Evolutionary conservation across 371 early-diverging fungal species (phyloP).

Genomic region (Actinomortierella ambigua): DNA sequence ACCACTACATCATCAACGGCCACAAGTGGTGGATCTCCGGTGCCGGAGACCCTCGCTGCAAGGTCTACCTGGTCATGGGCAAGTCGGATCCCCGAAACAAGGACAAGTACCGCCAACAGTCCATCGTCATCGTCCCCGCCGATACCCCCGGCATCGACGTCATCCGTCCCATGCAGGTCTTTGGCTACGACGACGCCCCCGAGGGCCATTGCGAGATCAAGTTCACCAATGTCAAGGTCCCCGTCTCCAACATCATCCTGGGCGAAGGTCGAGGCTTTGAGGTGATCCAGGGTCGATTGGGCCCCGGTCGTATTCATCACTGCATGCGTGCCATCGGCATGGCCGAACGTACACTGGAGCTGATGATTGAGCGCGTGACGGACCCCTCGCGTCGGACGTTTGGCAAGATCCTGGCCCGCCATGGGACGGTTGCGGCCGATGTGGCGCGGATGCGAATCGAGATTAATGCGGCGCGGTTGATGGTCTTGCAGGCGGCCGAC

Average conservation of each 20-base stretch:
- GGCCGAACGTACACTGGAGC: conserved; percentile 91
- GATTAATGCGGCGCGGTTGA: conserved; percentile 87
- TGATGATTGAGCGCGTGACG: conserved; percentile 86
- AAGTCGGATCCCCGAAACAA: conserved; percentile 77
- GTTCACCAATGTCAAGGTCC: conserved; percentile 90
- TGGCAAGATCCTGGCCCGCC: conserved; percentile 80
- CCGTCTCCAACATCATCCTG: conserved; percentile 83
- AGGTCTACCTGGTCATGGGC: conserved; percentile 89
- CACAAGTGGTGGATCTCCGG: conserved; percentile 98
- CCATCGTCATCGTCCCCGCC: conserved; percentile 89
- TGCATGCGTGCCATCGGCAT: conserved; percentile 94
- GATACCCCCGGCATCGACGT: conserved; percentile 87
- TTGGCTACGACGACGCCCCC: conserved; percentile 96
- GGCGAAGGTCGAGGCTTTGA: conserved; percentile 98
- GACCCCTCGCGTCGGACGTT: conserved; percentile 84
- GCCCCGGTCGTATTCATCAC: conserved; percentile 85
- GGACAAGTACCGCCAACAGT: conserved; percentile 84
- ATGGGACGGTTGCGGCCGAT: conserved; percentile 79
- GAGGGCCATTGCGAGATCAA: conserved; percentile 93
- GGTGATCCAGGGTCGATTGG: conserved; percentile 94
- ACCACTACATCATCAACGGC: conserved; percentile 88
- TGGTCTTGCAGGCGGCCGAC: conserved; percentile 90
- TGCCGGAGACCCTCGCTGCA: conserved; percentile 92
- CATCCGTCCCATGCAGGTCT: conserved; percentile 85
- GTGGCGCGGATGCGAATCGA: conserved; percentile 89